Percentiles rank a stretch among this genome's conserved stretches.
These are phyloP conservation scores for Panellus pusillus DNA, from an alignment of 768 basidiomycete genomes.

Conservation along the genomic window DNA sequence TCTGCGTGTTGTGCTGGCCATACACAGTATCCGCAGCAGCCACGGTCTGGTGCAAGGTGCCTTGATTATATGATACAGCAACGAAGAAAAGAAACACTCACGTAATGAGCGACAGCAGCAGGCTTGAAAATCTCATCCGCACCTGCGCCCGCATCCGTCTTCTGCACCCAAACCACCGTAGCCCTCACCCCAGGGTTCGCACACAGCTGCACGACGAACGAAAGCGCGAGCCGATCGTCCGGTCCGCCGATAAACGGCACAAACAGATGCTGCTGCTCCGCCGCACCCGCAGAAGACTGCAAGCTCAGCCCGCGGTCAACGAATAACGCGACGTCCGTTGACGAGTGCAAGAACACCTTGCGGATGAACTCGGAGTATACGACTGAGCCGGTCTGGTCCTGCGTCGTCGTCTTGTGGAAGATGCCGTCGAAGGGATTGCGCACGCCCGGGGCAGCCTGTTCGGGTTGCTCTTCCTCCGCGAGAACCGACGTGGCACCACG, in stretches of 20 bases:
- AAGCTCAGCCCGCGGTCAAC: constrained; percentile 65
- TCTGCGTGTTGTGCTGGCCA: constrained; percentile 60
- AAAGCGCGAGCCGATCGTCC: constrained; percentile 85
- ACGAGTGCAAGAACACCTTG: constrained; percentile 70
- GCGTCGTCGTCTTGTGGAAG: constrained; percentile 55
- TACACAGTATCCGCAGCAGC: constrained; percentile 73
- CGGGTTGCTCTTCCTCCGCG: constrained; percentile 27
- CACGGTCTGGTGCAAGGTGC: constrained; percentile 36
- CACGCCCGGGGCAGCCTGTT: constrained; percentile 23
- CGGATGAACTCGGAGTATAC: constrained; percentile 85
- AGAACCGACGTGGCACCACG: constrained; percentile 36
- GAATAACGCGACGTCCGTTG: constrained; percentile 81
- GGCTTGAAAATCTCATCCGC: constrained; percentile 28
- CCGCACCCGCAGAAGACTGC: constrained; percentile 25
- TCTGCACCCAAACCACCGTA: constrained; percentile 67
- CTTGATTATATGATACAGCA: background rate
- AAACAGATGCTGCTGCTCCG: constrained; percentile 60
- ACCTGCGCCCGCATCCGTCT: constrained; percentile 38
- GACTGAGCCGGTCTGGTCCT: constrained; percentile 53
- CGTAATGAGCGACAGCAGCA: constrained; percentile 31
- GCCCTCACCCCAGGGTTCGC: constrained; percentile 61
- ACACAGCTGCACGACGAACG: constrained; percentile 79
- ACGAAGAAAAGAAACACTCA: constrained; percentile 23
- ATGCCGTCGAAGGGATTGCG: constrained; percentile 77
- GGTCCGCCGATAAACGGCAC: constrained; percentile 93